Evolutionary conservation across 805 yeast genomes (phyloP).

Genomic region (Brettanomyces sp.): DNA sequence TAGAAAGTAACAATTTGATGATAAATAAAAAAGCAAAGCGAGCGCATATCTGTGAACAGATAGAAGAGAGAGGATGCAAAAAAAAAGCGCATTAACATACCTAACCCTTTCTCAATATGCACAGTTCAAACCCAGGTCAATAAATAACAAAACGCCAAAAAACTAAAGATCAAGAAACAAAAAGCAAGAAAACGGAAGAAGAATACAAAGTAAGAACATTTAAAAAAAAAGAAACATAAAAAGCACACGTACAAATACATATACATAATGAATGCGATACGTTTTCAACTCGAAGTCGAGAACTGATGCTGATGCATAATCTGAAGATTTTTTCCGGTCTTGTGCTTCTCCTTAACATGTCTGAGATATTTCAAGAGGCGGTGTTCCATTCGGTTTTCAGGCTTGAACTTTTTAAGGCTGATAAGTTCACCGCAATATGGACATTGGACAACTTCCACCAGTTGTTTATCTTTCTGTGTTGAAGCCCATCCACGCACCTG

Average conservation of each 20-base stretch:
- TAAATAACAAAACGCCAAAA: background rate
- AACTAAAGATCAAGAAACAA: background rate
- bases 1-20: too few species aligned
- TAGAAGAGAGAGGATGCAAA: too few species aligned
- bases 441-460: slow-evolving; percentile 20
- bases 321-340: slow-evolving; percentile 17
- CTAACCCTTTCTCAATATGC: too few species aligned
- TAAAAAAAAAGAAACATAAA: too few species aligned
- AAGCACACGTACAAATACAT: too few species aligned
- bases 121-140: background rate
- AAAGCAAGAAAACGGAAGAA: background rate
- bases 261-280: background rate
- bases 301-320: background rate
- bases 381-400: slow-evolving; percentile 11
- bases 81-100: too few species aligned
- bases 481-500: slow-evolving; percentile 14
- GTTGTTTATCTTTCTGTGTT: slow-evolving; percentile 5
- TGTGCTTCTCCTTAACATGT: slow-evolving; percentile 22
- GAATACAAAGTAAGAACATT: background rate
- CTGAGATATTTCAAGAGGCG: slow-evolving; percentile 20
- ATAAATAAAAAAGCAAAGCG: too few species aligned
- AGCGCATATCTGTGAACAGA: too few species aligned
- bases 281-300: too few species aligned
- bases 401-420: slow-evolving; percentile 14
- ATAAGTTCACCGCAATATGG: slow-evolving; percentile 16